Evolutionary conservation across 352 stramenopile genomes (phyloP), one percentile per base, ranked within the genome.

Genomic region (Phytophthora pistaciae): DNA sequence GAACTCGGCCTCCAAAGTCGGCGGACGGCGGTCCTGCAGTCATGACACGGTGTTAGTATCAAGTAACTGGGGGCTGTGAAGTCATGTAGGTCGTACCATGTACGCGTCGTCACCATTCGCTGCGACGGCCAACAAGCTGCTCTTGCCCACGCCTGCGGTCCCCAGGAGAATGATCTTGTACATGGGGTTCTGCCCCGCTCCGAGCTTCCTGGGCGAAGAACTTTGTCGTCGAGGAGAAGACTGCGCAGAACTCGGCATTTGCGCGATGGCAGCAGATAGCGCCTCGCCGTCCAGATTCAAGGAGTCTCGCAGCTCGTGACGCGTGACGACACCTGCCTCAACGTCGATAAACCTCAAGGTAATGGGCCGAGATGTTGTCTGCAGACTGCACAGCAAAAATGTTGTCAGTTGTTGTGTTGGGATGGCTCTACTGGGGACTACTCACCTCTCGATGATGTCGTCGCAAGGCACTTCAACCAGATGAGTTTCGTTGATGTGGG

Each of bases 131-230:
- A 95, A 69, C 5, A 95, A 60, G 31, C 88, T 95, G 75, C 83
- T 93, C 70, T 95, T 95, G 6, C 86, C 88, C 0, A 95, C 88
- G 23, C 88, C 86, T 23, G 83, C 88, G 20, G 88, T 92, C n/a
- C 86, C 86, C 10, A 95, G 64, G 8, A 95, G 60, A 29, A 94
- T 94, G 67, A 94, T 88, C 65, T 93, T 95, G 82, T 93, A 93
- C 44, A 84, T 64, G 31, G 75, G 21, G 9, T 48, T 55, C 21
- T 58, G 67, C 0, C 63, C 71, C 3, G 20, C 21, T 1, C 27
- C 13, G 11, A 48, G 18, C 11, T 69, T 55, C 16, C 25, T 60
- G 10, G 66, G 56, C 33, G 71, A 77, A 48, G 67, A 64, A 20
- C 48, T n/a, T 3, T 64, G 66, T 5, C 62, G 67, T 36, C 68